Evolutionary conservation across 495 filamentous ascomycete species (phyloP), one percentile per base, ranked within the genome.

Genomic region (Lophiotrema nucula): DNA sequence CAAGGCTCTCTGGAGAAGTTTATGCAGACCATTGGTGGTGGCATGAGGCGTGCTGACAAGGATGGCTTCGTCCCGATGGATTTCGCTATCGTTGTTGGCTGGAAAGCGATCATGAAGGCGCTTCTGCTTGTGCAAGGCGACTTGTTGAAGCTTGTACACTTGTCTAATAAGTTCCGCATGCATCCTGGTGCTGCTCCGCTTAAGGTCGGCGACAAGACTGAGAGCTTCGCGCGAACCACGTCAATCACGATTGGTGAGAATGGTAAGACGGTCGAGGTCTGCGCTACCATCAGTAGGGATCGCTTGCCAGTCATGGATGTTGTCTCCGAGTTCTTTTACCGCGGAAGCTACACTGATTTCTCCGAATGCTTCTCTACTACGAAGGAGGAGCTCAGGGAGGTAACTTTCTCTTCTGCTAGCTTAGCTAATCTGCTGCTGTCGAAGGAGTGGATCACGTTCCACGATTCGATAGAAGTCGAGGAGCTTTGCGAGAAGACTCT

Each of bases 321-420:
- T 0, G 65, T 57, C 5, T 69, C 67, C 1, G 63, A 57, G 1
- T 74, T 74, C 46, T 48, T 74, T 1, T 66, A 65, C 26, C 60
- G 66, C 4, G 67, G 67, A 4, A 31, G 54, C 10, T 62, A 48
- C 26, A 41, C 48, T 3, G 47, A 60, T 19, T 62, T 53, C 47
- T 24, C 42, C 1, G 10, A 35, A 5, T 58, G 45, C 4, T 72
- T 72, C 38, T 49, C 52, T 18, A 61, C 45, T 16, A 41, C 19
- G 8, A 64, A 78, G 33, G 76, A 79, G 13, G 77, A 76, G 15
- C 75, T 73, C 0, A 77, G 85, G 65, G 90, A 96, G 68, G 77
- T 89, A 22, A 89, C 93, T 58, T 92, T 96, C 63, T 80, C 81
- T 13, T 93, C 93, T 88, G 75, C 95, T 37, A 89, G 95, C 67